phyloP scores from a whole-genome alignment of 176 grass and related monocot species.

The Rhynchospora pubera region DNA sequence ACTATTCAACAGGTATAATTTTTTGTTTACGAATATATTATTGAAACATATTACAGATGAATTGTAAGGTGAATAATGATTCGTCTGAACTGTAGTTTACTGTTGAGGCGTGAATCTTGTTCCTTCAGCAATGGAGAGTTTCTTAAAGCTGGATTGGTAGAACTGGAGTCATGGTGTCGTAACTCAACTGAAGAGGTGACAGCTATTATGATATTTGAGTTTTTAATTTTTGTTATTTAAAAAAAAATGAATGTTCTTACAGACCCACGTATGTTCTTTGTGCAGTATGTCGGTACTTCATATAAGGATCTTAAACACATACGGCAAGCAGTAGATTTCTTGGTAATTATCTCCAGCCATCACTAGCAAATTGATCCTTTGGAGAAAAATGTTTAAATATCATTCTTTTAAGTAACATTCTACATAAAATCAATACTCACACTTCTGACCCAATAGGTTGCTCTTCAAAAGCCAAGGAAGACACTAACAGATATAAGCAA shows the following conservation, averaged over 20 bases:
- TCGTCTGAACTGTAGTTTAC: conserved; percentile 40
- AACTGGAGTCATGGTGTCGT: conserved; percentile 76
- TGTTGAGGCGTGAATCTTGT: conserved; percentile 81
- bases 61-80: conserved; percentile 26
- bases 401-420: neutral
- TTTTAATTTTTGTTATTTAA: neutral
- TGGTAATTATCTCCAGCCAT: conserved; percentile 38
- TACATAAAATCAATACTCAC: neutral
- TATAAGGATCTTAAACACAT: conserved; percentile 81
- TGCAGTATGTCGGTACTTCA: conserved; percentile 62
- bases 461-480: conserved; percentile 79
- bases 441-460: conserved; percentile 45
- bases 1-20: conserved; percentile 77
- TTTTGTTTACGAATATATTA: conserved; percentile 5
- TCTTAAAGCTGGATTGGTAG: conserved; percentile 67
- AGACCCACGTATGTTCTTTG: conserved; percentile 31
- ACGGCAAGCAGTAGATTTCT: conserved; percentile 79
- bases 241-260: conserved; percentile 13
- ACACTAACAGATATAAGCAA: conserved; percentile 72
- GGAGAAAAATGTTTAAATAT: conserved; percentile 1
- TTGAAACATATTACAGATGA: conserved; percentile 11
- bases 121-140: conserved; percentile 90
- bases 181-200: conserved; percentile 71
- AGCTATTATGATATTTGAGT: neutral
- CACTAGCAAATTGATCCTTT: neutral